phyloP scores from a whole-genome alignment of 352 stramenopile species.

The Pythium phragmiticola region DNA sequence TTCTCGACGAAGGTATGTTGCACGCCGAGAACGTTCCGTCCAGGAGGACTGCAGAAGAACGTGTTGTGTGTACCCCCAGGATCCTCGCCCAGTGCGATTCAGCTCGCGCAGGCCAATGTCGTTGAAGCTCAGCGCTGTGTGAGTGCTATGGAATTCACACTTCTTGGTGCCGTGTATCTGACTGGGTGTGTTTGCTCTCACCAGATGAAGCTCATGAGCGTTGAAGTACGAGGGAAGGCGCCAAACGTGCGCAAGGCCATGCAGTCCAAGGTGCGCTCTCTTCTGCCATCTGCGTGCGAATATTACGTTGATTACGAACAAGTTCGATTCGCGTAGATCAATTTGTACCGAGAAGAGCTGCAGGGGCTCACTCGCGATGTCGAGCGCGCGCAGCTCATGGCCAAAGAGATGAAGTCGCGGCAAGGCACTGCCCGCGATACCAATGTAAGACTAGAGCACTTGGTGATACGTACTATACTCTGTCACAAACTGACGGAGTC shows the following conservation, averaged over 20 bases:
- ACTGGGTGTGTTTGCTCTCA: too few relatives aligned
- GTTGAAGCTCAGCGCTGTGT: slow-evolving; percentile 76
- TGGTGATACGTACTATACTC: background rate
- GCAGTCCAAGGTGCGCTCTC: slow-evolving; percentile 52
- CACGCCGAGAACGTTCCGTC: background rate
- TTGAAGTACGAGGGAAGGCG: slow-evolving; percentile 64
- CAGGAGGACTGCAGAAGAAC: background rate
- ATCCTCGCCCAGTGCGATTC: slow-evolving; percentile 39
- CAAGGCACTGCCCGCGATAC: slow-evolving; percentile 25
- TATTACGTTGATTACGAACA: background rate
- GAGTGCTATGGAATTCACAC: slow-evolving; percentile 10
- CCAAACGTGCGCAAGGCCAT: slow-evolving; percentile 65
- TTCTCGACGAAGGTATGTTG: slow-evolving; percentile 44
- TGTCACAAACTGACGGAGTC: background rate
- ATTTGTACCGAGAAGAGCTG: slow-evolving; percentile 46
- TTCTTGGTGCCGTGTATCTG: too few relatives aligned
- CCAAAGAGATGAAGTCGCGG: slow-evolving; percentile 41
- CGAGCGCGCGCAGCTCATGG: slow-evolving; percentile 69
- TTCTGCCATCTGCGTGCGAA: too few relatives aligned
- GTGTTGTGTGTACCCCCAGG: background rate
- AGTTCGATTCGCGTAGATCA: slow-evolving; percentile 14
- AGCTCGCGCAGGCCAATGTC: slow-evolving; percentile 58
- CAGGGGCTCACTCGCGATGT: slow-evolving; percentile 66
- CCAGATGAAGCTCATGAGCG: slow-evolving; percentile 80
- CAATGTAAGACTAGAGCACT: slow-evolving; percentile 25